phyloP scores from a whole-genome alignment of 2,329 filamentous ascomycete genomes.

The Trichoderma polysporum region DNA sequence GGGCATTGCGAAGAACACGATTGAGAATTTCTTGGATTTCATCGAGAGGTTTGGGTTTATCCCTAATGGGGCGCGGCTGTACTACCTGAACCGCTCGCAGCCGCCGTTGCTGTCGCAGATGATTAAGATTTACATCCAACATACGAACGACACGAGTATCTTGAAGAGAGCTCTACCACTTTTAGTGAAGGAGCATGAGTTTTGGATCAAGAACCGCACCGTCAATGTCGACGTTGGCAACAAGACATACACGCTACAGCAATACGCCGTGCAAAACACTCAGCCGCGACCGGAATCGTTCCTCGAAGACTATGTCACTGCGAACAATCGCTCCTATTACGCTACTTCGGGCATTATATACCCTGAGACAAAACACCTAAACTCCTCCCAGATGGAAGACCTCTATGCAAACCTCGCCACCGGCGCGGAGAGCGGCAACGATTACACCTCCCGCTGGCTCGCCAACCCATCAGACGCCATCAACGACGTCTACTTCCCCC shows the following conservation, averaged over 20 bases:
- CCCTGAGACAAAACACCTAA: slow-evolving; percentile 50
- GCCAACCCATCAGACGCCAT: slow-evolving; percentile 57
- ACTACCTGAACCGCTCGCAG: slow-evolving; percentile 68
- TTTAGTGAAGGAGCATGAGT: slow-evolving; percentile 62
- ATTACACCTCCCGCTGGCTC: slow-evolving; percentile 62
- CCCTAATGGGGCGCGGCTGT: slow-evolving; percentile 65
- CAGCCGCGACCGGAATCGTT: slow-evolving; percentile 68
- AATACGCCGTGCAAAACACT: slow-evolving; percentile 62
- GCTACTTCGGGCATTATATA: slow-evolving; percentile 58
- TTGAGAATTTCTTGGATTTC: slow-evolving; percentile 69
- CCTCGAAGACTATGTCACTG: slow-evolving; percentile 63
- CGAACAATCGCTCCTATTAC: slow-evolving; percentile 65
- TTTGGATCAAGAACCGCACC: slow-evolving; percentile 61
- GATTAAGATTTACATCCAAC: slow-evolving; percentile 62
- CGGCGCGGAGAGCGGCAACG: slow-evolving; percentile 66
- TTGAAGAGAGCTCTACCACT: slow-evolving; percentile 61
- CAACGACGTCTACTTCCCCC: slow-evolving; percentile 61
- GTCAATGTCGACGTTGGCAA: slow-evolving; percentile 49
- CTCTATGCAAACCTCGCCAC: slow-evolving; percentile 64
- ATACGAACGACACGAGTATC: slow-evolving; percentile 62
- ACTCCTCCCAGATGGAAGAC: slow-evolving; percentile 49
- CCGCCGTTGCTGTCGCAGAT: slow-evolving; percentile 66
- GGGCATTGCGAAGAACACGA: slow-evolving; percentile 63
- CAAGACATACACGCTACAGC: slow-evolving; percentile 54
- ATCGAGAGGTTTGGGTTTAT: slow-evolving; percentile 65